phyloP scores from a whole-genome alignment of 306 rosid genomes.

The Dalbergia oliveri region DNA sequence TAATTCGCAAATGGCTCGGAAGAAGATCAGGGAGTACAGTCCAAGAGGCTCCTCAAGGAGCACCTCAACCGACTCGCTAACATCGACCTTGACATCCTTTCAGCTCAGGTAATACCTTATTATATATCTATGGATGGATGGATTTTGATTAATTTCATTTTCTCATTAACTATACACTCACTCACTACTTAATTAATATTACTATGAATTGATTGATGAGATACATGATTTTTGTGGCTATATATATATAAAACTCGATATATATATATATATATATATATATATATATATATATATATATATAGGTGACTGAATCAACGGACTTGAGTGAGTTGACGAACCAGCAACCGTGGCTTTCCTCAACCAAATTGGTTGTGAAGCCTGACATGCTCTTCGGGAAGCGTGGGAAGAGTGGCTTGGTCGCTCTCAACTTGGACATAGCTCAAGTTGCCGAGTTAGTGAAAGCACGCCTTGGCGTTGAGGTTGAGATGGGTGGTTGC shows the following conservation, averaged over 20 bases:
- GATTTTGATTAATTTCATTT: too few relatives aligned
- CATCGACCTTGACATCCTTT: slow-evolving; percentile 70
- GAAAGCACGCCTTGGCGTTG: slow-evolving; percentile 72
- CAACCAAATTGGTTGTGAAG: slow-evolving; percentile 76
- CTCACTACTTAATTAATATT: too few relatives aligned
- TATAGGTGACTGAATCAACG: slow-evolving; percentile 69
- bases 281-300: too few relatives aligned
- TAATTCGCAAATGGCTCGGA: slow-evolving; percentile 68
- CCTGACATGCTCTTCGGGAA: slow-evolving; percentile 91
- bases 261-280: too few relatives aligned
- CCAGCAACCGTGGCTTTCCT: slow-evolving; percentile 74
- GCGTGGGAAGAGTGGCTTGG: slow-evolving; percentile 92
- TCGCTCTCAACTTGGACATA: slow-evolving; percentile 74
- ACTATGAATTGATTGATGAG: too few relatives aligned
- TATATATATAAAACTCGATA: too few relatives aligned
- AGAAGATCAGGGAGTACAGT: slow-evolving; percentile 91
- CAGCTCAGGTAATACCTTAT: slow-evolving; percentile 66
- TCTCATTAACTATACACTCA: too few relatives aligned
- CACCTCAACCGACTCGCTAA: slow-evolving; percentile 74
- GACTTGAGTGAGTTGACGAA: slow-evolving; percentile 72
- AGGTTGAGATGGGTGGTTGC: slow-evolving; percentile 95
- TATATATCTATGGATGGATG: too few relatives aligned
- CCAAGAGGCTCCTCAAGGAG: slow-evolving; percentile 79
- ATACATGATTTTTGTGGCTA: too few relatives aligned
- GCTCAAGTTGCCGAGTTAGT: slow-evolving; percentile 85